phyloP scores from a whole-genome alignment of 441 rosid genomes.

The Pelargonium hybrid region DNA sequence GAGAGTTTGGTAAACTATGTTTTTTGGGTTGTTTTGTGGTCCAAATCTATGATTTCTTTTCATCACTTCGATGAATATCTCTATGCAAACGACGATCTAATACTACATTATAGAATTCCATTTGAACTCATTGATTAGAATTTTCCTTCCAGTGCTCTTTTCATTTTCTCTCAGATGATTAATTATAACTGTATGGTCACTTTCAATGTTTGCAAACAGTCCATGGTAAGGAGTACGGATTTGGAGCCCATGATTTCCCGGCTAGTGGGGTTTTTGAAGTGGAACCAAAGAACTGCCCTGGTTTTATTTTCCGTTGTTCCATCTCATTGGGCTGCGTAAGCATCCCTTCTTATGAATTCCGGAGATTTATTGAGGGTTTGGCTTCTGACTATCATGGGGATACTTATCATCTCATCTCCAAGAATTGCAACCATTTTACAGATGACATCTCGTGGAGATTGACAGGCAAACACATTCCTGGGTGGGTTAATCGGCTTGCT shows the following conservation, averaged over 20 bases:
- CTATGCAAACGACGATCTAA: no score
- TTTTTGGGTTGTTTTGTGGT: no score
- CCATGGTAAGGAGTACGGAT: constrained; percentile 70
- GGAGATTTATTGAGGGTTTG: constrained; percentile 43
- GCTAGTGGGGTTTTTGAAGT: constrained; percentile 77
- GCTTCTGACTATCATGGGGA: constrained; percentile 76
- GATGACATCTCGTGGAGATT: constrained; percentile 47
- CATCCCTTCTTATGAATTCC: constrained; percentile 43
- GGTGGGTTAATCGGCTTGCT: constrained; percentile 80
- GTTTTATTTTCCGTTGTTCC: constrained; percentile 51
- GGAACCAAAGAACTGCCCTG: constrained; percentile 67
- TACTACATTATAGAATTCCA: no score
- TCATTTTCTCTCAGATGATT: not conserved
- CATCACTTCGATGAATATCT: no score
- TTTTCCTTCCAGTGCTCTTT: not conserved
- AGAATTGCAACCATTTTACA: constrained; percentile 76
- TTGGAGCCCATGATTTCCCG: constrained; percentile 76
- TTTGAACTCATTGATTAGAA: not conserved
- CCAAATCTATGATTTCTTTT: no score
- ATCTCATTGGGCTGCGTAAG: constrained; percentile 34
- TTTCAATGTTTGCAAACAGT: constrained; percentile 30
- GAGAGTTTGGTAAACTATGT: no score
- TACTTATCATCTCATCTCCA: constrained; percentile 67
- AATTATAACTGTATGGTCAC: not conserved
- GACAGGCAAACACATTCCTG: constrained; percentile 45